Conservation (phyloP, 176 grass and related monocot species). For the Hordeum vulgare region MorexV3_pseudomolecules_assembly NC_058524.1:105841120-105841619, state of each 20-base stretch:
- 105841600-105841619: background rate
- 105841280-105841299: constrained; percentile 61
- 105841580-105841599: background rate
- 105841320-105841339: constrained; percentile 77
- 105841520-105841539: background rate
- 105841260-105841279: constrained; percentile 80
- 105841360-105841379: constrained; percentile 51
- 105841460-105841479: constrained; percentile 86
- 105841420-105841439: constrained; percentile 87
- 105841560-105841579: background rate
- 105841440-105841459: constrained; percentile 95
- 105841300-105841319: constrained; percentile 90
- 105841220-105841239: background rate
- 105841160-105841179: no score
- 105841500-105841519: constrained; percentile 24
- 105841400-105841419: constrained; percentile 92
- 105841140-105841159: no score
- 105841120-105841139: background rate
- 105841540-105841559: background rate
- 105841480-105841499: background rate
- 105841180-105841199: background rate
- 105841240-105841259: background rate
- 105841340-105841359: constrained; percentile 60
- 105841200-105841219: background rate
- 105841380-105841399: constrained; percentile 63